Evolutionary conservation across 176 grass and related monocot species (phyloP).

Genomic region (Rhynchospora breviuscula): DNA sequence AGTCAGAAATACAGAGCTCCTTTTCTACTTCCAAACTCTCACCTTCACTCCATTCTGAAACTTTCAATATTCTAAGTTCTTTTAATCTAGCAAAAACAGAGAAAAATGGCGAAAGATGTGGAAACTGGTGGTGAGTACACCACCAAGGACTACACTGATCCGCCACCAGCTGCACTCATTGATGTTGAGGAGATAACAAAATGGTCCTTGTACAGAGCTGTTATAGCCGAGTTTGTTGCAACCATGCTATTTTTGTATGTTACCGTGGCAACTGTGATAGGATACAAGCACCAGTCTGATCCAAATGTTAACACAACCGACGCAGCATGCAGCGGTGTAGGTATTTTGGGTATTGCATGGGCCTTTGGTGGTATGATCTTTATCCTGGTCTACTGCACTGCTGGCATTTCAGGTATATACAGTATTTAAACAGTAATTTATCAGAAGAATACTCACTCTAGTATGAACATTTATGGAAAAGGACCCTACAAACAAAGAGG

Average conservation of each 20-base stretch:
- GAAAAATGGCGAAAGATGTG: conserved; percentile 21
- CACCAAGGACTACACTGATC: conserved; percentile 76
- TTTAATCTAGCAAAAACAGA: neutral
- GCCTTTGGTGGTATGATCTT: conserved; percentile 99
- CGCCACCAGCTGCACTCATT: conserved; percentile 62
- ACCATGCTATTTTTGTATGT: conserved; percentile 88
- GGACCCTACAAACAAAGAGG: neutral
- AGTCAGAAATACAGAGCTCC: conserved; percentile 11
- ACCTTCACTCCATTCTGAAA: neutral
- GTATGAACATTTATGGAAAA: neutral
- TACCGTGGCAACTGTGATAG: conserved; percentile 77
- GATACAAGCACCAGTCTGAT: conserved; percentile 83
- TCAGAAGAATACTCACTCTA: neutral
- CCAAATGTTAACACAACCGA: conserved; percentile 24
- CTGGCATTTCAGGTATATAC: conserved; percentile 57
- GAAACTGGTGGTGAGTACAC: conserved; percentile 34
- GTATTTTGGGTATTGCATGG: conserved; percentile 90
- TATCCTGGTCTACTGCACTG: conserved; percentile 97
- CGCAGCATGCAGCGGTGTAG: conserved; percentile 71
- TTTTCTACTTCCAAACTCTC: conserved; percentile 12
- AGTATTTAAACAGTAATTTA: neutral
- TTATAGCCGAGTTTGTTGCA: conserved; percentile 83
- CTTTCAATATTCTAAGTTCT: neutral
- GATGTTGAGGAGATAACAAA: conserved; percentile 67
- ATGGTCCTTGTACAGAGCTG: conserved; percentile 87